Conservation (phyloP, 2,329 filamentous ascomycete species). For the Alternaria conjuncta region DNA sequence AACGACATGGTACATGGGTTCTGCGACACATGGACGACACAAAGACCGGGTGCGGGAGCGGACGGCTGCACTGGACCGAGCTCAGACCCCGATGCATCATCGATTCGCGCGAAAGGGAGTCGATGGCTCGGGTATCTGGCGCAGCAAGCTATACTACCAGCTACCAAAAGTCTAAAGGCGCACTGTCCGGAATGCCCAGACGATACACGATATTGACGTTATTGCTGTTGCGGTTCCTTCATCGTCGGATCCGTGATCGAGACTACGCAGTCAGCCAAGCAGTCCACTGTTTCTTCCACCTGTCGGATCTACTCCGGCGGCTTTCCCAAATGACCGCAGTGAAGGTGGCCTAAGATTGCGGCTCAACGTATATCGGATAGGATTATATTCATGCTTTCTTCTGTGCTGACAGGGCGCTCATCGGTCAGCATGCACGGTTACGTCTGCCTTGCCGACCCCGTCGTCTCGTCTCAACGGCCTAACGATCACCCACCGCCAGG, state of each 20-base stretch:
- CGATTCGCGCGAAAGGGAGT: constrained; percentile 6
- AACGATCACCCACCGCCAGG: not conserved
- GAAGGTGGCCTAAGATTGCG: not conserved
- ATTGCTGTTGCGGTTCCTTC: not conserved
- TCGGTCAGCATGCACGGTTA: not conserved
- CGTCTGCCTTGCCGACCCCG: not conserved
- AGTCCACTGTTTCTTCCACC: constrained; percentile 3
- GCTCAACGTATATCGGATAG: constrained; percentile 3
- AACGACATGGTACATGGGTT: constrained; percentile 24
- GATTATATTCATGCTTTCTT: constrained; percentile 1
- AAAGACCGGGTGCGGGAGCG: constrained; percentile 15
- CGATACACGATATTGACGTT: not conserved
- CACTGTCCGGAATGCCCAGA: not conserved
- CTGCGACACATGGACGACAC: constrained; percentile 22
- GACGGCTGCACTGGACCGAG: constrained; percentile 7
- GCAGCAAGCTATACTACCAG: not conserved
- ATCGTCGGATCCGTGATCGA: not conserved
- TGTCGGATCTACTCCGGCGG: constrained; percentile 7
- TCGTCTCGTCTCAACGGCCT: not conserved
- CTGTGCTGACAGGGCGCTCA: constrained; percentile 2
- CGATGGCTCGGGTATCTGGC: not conserved
- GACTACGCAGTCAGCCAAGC: not conserved
- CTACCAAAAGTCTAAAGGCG: not conserved
- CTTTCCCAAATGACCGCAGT: not conserved
- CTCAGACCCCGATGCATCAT: constrained; percentile 11